phyloP scores from a whole-genome alignment of 2,329 filamentous ascomycete genomes.

The Ilyonectria mors-panacis region DNA sequence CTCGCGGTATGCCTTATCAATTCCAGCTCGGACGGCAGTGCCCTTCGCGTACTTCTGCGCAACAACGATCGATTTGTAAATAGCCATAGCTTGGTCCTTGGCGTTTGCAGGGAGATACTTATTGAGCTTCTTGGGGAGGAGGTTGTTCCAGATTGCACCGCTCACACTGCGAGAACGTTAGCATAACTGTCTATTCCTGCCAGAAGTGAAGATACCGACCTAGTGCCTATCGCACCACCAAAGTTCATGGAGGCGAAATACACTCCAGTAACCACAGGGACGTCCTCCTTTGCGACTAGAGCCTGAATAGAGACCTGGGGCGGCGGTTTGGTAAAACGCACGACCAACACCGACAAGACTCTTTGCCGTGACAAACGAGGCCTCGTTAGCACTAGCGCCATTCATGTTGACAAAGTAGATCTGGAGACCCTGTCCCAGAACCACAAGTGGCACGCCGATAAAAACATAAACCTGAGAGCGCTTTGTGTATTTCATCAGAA shows the following conservation, averaged over 20 bases:
- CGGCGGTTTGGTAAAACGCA: conserved; percentile 49
- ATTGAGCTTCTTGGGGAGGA: conserved; percentile 47
- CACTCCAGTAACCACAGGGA: conserved; percentile 54
- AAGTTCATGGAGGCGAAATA: conserved; percentile 55
- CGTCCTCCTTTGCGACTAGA: conserved; percentile 51
- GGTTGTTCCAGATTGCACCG: conserved; percentile 55
- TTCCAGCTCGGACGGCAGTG: conserved; percentile 38
- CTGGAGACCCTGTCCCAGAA: conserved; percentile 53
- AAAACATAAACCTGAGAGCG: conserved; percentile 51
- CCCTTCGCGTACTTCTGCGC: conserved; percentile 46
- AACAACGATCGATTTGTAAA: conserved; percentile 50
- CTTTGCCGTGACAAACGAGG: conserved; percentile 54
- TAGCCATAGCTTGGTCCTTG: conserved; percentile 42
- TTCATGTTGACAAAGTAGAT: conserved; percentile 50
- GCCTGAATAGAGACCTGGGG: conserved; percentile 51
- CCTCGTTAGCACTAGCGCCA: conserved; percentile 49
- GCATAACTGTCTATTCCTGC: background rate
- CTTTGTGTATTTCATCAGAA: conserved; percentile 56
- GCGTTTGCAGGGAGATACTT: conserved; percentile 41
- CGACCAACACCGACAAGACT: conserved; percentile 53
- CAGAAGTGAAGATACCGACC: conserved; percentile 18
- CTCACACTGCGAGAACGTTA: conserved; percentile 46
- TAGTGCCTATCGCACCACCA: conserved; percentile 50
- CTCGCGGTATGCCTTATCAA: conserved; percentile 47
- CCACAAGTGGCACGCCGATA: conserved; percentile 49